phyloP scores from a whole-genome alignment of 2,329 filamentous ascomycete species.

The Aspergillus flavus region DNA sequence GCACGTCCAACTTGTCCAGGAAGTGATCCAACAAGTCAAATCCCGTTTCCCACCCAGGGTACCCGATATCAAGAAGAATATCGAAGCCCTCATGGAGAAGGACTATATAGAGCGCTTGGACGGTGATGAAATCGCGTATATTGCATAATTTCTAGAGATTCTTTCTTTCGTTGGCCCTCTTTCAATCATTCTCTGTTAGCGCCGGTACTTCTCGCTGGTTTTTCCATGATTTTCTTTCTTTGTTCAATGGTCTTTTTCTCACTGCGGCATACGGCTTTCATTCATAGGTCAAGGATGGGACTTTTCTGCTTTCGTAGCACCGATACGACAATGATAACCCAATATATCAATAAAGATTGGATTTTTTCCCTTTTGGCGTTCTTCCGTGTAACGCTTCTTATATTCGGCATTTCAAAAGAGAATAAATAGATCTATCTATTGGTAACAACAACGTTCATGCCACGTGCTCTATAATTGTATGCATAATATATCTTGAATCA shows the following conservation, averaged over 20 bases:
- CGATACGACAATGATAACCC: constrained; percentile 33
- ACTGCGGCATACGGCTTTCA: background rate
- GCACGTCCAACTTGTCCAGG: constrained; percentile 88
- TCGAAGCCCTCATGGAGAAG: constrained; percentile 97
- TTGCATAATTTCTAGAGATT: constrained; percentile 63
- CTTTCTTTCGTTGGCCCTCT: constrained; percentile 9
- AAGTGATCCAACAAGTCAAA: constrained; percentile 94
- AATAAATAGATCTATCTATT: background rate
- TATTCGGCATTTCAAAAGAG: too few relatives aligned
- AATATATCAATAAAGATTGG: constrained; percentile 13
- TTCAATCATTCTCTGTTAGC: constrained; percentile 8
- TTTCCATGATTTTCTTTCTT: background rate
- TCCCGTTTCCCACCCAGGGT: constrained; percentile 91
- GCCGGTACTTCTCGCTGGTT: constrained; percentile 12
- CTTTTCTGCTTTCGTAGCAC: constrained; percentile 21
- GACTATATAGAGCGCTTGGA: constrained; percentile 97
- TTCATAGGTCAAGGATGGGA: constrained; percentile 4
- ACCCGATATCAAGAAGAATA: constrained; percentile 98
- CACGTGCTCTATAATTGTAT: background rate
- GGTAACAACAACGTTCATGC: background rate
- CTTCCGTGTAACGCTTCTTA: background rate
- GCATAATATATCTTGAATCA: background rate
- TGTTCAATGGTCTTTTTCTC: background rate
- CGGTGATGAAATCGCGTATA: constrained; percentile 90
- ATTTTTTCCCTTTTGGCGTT: background rate